Evolutionary conservation across 2,329 filamentous ascomycete genomes (phyloP).

Genomic region (Colletotrichum shisoi): DNA sequence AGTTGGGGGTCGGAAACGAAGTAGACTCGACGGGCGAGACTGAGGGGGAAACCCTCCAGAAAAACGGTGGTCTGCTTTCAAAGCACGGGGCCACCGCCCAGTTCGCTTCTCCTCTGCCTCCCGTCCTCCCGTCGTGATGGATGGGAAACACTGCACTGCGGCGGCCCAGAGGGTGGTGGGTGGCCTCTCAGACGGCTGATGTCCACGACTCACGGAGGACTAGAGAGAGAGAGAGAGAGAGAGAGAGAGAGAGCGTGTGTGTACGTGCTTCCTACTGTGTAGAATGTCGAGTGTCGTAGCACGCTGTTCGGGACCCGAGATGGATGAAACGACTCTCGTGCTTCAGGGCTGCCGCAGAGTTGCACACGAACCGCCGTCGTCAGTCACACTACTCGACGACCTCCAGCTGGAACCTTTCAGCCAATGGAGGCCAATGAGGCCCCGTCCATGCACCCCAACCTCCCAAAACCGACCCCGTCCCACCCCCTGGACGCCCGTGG

Average conservation of each 20-base stretch:
- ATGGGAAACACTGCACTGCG: neutral
- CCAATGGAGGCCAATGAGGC: neutral
- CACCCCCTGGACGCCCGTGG: slow-evolving; percentile 16
- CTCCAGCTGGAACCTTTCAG: slow-evolving; percentile 1
- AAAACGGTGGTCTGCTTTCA: neutral
- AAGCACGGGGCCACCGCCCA: neutral
- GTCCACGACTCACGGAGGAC: slow-evolving; percentile 3
- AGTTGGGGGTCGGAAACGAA: neutral
- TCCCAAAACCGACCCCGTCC: slow-evolving; percentile 12
- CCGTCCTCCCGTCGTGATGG: neutral
- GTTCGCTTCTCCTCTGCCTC: neutral
- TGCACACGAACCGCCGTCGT: slow-evolving; percentile 20
- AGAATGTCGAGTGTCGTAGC: neutral
- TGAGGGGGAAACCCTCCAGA: too few relatives aligned
- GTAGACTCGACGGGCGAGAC: too few relatives aligned
- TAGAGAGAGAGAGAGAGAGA: neutral
- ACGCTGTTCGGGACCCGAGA: slow-evolving; percentile 27
- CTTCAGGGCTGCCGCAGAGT: slow-evolving; percentile 38
- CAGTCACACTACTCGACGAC: slow-evolving; percentile 15
- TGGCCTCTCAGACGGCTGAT: neutral
- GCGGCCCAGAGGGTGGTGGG: neutral
- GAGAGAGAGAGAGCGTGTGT: neutral
- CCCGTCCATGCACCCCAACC: neutral
- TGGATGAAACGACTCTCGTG: slow-evolving; percentile 37
- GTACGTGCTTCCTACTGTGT: neutral